These are phyloP conservation scores for Yarrowia keelungensis DNA, from an alignment of 805 yeast genomes.

Conservation along the genomic window DNA sequence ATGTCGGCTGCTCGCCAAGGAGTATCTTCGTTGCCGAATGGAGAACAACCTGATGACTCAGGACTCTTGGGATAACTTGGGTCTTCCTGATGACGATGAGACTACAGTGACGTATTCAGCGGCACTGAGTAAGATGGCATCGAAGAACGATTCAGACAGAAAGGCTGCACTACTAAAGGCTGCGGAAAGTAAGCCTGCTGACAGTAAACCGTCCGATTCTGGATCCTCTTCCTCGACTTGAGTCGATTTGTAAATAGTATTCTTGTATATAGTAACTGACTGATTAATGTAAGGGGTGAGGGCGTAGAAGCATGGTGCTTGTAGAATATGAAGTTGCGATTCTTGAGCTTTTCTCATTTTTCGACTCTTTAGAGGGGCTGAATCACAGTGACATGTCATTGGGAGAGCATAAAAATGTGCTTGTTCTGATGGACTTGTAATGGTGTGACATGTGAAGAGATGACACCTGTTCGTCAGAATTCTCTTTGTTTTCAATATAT, in stretches of 20 bases:
- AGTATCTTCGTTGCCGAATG: slow-evolving; percentile 87
- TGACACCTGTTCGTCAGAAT: too few relatives aligned
- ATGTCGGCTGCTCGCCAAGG: slow-evolving; percentile 83
- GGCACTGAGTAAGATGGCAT: slow-evolving; percentile 22
- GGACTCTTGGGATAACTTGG: slow-evolving; percentile 67
- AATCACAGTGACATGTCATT: too few relatives aligned
- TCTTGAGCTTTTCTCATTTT: too few relatives aligned
- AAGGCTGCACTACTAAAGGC: not conserved
- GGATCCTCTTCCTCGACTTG: not conserved
- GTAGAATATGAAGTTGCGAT: not conserved
- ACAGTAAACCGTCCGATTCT: not conserved
- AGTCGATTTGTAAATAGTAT: slow-evolving; percentile 14
- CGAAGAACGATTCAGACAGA: not conserved
- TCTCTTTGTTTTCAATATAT: too few relatives aligned
- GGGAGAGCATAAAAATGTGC: too few relatives aligned
- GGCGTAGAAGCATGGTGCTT: not conserved
- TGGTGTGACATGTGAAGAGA: too few relatives aligned
- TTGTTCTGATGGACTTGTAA: too few relatives aligned
- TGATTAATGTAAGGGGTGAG: not conserved
- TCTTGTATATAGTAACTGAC: slow-evolving; percentile 9
- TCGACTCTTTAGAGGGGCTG: too few relatives aligned
- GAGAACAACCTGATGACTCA: slow-evolving; percentile 66
- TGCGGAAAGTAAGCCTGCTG: not conserved
- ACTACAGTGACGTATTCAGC: slow-evolving; percentile 28
- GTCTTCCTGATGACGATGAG: slow-evolving; percentile 61